Evolutionary conservation across 441 rosid genomes (phyloP).

Genomic region (Flueggea neowawraea): DNA sequence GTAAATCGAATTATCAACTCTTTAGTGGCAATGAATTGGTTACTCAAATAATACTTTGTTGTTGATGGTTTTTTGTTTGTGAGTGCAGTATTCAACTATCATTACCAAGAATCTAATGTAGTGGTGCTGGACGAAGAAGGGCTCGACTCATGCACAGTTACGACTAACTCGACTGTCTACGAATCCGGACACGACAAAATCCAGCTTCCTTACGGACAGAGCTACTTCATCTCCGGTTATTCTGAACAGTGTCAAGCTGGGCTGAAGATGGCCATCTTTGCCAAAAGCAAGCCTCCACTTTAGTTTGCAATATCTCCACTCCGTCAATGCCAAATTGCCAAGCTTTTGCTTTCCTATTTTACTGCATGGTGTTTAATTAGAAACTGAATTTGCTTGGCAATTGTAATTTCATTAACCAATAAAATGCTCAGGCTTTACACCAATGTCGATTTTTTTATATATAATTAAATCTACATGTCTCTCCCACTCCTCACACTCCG

Average conservation of each 20-base stretch:
- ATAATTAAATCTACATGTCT: too few species aligned
- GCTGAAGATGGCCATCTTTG: conserved; percentile 12
- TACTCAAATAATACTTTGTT: background rate
- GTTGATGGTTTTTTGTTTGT: background rate
- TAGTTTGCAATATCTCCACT: too few species aligned
- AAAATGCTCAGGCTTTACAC: too few species aligned
- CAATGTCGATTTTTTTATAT: too few species aligned
- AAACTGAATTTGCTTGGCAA: too few species aligned
- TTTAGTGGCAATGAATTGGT: too few species aligned
- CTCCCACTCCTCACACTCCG: too few species aligned
- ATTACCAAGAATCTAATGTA: conserved; percentile 1
- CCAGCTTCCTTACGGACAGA: background rate
- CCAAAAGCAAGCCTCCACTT: background rate
- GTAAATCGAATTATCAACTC: too few species aligned
- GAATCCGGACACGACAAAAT: conserved; percentile 8
- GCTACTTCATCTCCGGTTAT: conserved; percentile 3
- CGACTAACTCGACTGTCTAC: background rate
- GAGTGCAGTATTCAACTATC: conserved; percentile 4
- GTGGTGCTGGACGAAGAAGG: background rate
- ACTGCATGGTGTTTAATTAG: too few species aligned
- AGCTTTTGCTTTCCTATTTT: too few species aligned
- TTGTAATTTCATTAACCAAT: too few species aligned
- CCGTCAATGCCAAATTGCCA: too few species aligned
- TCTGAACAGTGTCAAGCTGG: background rate
- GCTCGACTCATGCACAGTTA: conserved; percentile 3